A percentile compares a stretch with the other conserved stretches of the same genome.
These are phyloP conservation scores for Boletus reticuloceps DNA, from an alignment of 768 basidiomycete species.

Conservation along the genomic window DNA sequence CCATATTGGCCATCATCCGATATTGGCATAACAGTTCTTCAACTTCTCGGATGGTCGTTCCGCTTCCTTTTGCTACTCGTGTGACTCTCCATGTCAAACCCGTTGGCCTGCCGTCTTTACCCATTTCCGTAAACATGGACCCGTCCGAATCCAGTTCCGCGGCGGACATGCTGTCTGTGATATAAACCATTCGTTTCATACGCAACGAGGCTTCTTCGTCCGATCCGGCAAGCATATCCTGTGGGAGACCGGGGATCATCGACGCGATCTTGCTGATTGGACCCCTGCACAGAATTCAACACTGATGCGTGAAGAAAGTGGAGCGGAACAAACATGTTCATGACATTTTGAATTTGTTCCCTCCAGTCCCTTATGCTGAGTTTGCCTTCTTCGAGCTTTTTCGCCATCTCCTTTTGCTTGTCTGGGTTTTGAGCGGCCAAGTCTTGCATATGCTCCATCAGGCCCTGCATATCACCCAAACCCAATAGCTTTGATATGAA, in stretches of 20 bases:
- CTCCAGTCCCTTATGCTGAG: constrained; percentile 96
- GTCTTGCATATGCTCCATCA: constrained; percentile 99
- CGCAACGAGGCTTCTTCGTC: constrained; percentile 90
- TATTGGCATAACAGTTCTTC: constrained; percentile 97
- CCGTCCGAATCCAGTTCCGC: constrained; percentile 95
- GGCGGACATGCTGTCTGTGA: constrained; percentile 97
- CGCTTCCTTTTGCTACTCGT: constrained; percentile 89
- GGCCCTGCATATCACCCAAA: constrained; percentile 92
- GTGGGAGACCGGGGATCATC: constrained; percentile 97
- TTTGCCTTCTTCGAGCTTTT: constrained; percentile 96
- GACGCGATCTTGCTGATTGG: constrained; percentile 97
- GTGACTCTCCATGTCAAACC: constrained; percentile 90
- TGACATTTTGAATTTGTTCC: constrained; percentile 95
- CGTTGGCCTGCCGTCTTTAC: constrained; percentile 78
- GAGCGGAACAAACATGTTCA: constrained; percentile 80
- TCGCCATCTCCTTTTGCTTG: constrained; percentile 96
- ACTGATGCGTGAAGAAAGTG: neutral
- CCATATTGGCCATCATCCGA: constrained; percentile 99
- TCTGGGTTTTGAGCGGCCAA: constrained; percentile 91
- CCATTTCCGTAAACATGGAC: constrained; percentile 79
- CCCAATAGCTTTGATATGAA: constrained; percentile 97
- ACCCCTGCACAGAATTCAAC: constrained; percentile 58
- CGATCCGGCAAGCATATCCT: constrained; percentile 85
- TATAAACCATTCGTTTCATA: constrained; percentile 98
- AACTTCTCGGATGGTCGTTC: constrained; percentile 95